These are phyloP conservation scores for Neurospora terricola DNA, from an alignment of 495 filamentous ascomycete species.

Conservation along the genomic window DNA sequence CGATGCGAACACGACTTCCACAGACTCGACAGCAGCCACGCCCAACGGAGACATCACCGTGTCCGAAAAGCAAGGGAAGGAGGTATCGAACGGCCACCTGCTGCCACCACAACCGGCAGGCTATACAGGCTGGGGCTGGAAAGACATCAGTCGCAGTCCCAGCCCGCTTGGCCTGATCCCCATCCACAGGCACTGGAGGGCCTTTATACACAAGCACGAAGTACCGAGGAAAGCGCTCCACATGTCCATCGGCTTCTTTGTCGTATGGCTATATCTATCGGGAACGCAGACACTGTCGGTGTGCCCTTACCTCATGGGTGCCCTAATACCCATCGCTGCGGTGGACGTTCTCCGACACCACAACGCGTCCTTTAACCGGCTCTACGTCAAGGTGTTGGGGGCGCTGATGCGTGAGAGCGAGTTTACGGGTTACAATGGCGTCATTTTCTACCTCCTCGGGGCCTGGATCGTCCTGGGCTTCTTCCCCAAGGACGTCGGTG, in stretches of 20 bases:
- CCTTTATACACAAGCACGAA: slow-evolving; percentile 67
- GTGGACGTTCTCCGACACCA: slow-evolving; percentile 75
- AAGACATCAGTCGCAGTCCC: slow-evolving; percentile 76
- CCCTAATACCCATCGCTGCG: slow-evolving; percentile 78
- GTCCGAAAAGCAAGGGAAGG: slow-evolving; percentile 5
- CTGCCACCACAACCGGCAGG: slow-evolving; percentile 46
- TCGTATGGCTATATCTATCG: slow-evolving; percentile 67
- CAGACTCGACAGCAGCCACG: slow-evolving; percentile 5
- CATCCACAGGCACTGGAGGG: slow-evolving; percentile 69
- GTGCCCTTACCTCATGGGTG: slow-evolving; percentile 71
- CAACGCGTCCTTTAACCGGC: slow-evolving; percentile 65
- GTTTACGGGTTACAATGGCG: slow-evolving; percentile 85
- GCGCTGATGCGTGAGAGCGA: slow-evolving; percentile 96
- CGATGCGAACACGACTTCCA: neutral
- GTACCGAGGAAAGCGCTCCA: slow-evolving; percentile 69
- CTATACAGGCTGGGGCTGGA: slow-evolving; percentile 52
- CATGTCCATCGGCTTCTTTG: slow-evolving; percentile 92
- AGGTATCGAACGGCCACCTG: slow-evolving; percentile 55
- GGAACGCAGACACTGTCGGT: slow-evolving; percentile 66
- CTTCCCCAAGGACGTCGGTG: slow-evolving; percentile 89
- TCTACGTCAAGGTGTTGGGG: slow-evolving; percentile 78
- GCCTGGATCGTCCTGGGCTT: slow-evolving; percentile 76
- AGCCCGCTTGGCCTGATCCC: slow-evolving; percentile 91
- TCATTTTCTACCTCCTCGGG: slow-evolving; percentile 91
- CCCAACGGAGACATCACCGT: neutral